Base-by-base conservation (phyloP, 2,329 filamentous ascomycete species). In the Trichoderma sp. region DNA sequence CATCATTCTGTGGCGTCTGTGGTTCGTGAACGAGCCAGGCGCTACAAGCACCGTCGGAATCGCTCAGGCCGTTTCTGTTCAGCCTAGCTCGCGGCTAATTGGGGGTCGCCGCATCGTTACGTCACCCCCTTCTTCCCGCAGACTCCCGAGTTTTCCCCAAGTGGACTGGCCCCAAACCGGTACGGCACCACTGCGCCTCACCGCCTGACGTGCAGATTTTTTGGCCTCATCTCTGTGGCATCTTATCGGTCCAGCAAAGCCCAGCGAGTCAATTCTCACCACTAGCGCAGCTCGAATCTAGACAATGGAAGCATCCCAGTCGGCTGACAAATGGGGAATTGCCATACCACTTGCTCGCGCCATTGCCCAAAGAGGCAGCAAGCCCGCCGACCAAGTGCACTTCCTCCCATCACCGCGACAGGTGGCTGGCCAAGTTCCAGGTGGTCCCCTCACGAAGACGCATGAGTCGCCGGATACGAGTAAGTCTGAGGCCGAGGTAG, bases 331-430 rank as follows among this genome's bases (percentile, higher is more conserved):
- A 72, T 61, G 65, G 53, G 60, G 56, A 67, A 58, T 30, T 64
- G 58, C 53, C 43, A 67, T 15, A 28, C 70, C 39, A 47, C 14
- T 7, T 63, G 21, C 15, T 18, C 32, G 51, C 58, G 34, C 73
- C 71, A 73, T 69, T 60, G 28, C 73, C 73, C 21, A 73, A 74
- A 73, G n/a, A 73, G 75, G 75, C 71, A 76, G 71, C 73, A 74
- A 62, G 73, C 73, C 75, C 74, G 74, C 51, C 61, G 26, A 57
- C 61, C 66, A 70, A 51, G 39, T 15, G 34, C 39, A 36, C 61
- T 21, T 34, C 28, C 57, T 32, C 15, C 51, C 57, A 36, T 62
- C 66, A 30, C 14, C 36, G 66, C 36, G 36, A 69, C 66, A 61
- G 66, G 64, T 67, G 63, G 63, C 63, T 66, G 53, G 53, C 53